Evolutionary conservation across 176 grass and related monocot species (phyloP).

Genomic region (Saccharum officinarum): DNA sequence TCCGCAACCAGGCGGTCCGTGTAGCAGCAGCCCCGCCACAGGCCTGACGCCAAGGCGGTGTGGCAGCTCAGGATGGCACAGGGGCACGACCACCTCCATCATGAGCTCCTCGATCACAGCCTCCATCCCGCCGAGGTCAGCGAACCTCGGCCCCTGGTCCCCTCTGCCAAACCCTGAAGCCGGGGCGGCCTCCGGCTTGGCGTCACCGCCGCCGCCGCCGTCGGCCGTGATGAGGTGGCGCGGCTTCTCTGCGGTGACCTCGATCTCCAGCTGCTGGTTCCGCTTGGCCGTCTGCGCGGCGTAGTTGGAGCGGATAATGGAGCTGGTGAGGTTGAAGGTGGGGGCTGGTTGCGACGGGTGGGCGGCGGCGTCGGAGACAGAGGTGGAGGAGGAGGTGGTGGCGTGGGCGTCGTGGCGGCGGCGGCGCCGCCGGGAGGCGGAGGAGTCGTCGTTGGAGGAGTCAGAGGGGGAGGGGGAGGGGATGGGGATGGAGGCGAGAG

Average conservation of each 20-base stretch:
- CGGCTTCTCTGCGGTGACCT: constrained; percentile 50
- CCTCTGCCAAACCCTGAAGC: constrained; percentile 6
- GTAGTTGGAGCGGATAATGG: constrained; percentile 57
- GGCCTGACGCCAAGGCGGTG: constrained; percentile 69
- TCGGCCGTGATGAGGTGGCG: constrained; percentile 36
- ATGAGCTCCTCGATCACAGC: constrained; percentile 66
- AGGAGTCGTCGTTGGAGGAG: neutral
- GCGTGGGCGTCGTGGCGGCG: constrained; percentile 35
- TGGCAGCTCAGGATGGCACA: constrained; percentile 79
- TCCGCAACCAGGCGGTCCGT: constrained; percentile 82
- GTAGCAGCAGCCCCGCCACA: constrained; percentile 73
- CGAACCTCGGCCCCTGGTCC: constrained; percentile 55
- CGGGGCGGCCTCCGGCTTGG: constrained; percentile 24
- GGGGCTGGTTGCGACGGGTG: constrained; percentile 27
- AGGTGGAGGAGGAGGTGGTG: constrained; percentile 46
- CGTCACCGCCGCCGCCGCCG: constrained; percentile 35
- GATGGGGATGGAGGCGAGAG: neutral
- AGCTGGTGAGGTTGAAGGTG: constrained; percentile 65
- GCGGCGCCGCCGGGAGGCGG: constrained; percentile 23
- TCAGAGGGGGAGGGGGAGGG: neutral
- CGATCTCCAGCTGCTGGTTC: constrained; percentile 66
- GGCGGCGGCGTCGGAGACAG: constrained; percentile 38
- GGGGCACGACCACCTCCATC: constrained; percentile 89
- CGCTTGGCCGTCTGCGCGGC: constrained; percentile 38
- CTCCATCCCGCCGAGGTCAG: constrained; percentile 75